These are phyloP conservation scores for Populus hybrid DNA, from an alignment of 441 rosid genomes.

Conservation along the genomic window DNA sequence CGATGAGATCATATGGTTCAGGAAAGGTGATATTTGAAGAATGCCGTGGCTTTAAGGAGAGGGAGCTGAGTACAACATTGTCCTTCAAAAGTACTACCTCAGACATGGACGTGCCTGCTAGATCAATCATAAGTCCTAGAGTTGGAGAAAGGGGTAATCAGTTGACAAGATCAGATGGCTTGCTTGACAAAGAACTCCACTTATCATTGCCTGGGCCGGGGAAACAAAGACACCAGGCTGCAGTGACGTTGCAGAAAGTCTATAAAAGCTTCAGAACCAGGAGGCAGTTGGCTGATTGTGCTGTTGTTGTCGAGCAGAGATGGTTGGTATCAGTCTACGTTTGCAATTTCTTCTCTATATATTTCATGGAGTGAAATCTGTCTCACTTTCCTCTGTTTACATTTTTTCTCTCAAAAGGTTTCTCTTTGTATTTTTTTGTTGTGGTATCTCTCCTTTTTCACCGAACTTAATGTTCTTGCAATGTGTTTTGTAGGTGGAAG, in stretches of 20 bases:
- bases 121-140: slow-evolving; percentile 18
- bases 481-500: slow-evolving; percentile 65
- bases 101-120: slow-evolving; percentile 21
- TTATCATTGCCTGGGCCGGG: background rate
- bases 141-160: slow-evolving; percentile 17
- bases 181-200: slow-evolving; percentile 24
- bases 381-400: background rate
- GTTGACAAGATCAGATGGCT: slow-evolving; percentile 18
- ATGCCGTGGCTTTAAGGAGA: slow-evolving; percentile 55
- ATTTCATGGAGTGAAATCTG: background rate
- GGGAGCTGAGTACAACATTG: slow-evolving; percentile 45
- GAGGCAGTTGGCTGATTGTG: slow-evolving; percentile 91
- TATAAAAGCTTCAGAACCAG: slow-evolving; percentile 91
- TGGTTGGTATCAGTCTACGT: slow-evolving; percentile 39
- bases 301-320: slow-evolving; percentile 89
- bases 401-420: background rate
- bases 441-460: background rate
- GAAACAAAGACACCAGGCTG: slow-evolving; percentile 47
- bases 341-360: background rate
- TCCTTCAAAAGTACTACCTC: slow-evolving; percentile 34
- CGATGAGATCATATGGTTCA: slow-evolving; percentile 45
- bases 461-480: background rate
- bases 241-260: slow-evolving; percentile 78
- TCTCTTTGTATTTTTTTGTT: background rate
- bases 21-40: slow-evolving; percentile 53